Conservation (phyloP, 78 protist species). For the Dictyostelium intermedium region DNA sequence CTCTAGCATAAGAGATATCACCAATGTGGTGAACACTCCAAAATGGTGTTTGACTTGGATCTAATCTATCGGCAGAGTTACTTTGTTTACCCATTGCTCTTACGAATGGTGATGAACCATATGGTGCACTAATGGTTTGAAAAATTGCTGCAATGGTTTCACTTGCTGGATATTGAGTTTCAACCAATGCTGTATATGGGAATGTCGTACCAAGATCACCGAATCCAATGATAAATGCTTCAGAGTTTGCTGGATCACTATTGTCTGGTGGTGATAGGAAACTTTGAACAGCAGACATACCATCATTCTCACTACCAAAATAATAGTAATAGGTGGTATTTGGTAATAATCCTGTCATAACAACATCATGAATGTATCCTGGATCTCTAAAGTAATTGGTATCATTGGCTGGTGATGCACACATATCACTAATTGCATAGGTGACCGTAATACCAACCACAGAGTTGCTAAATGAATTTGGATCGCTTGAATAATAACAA, state of each 20-base stretch:
- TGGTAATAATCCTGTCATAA: constrained; percentile 27
- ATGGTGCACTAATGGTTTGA: constrained; percentile 4
- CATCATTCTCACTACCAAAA: constrained; percentile 54
- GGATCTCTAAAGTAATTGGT: constrained; percentile 54
- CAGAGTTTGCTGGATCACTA: not conserved
- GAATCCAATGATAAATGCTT: constrained; percentile 63
- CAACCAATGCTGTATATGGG: constrained; percentile 43
- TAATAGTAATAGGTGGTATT: constrained; percentile 28
- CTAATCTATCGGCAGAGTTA: not conserved
- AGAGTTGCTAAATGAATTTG: not conserved
- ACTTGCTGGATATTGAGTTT: constrained; percentile 40
- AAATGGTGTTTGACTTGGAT: constrained; percentile 24
- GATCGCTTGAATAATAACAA: constrained; percentile 3
- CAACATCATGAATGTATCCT: constrained; percentile 72
- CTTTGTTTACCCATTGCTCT: constrained; percentile 2
- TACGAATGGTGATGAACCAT: not conserved
- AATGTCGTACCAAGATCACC: constrained; percentile 55
- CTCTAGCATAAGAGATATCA: constrained; percentile 82
- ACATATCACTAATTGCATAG: constrained; percentile 54
- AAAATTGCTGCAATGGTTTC: not conserved
- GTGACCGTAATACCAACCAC: constrained; percentile 2
- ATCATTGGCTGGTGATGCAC: constrained; percentile 55
- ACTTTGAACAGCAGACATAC: not conserved
- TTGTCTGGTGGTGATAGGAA: constrained; percentile 22
- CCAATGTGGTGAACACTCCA: constrained; percentile 79